Evolutionary conservation across 176 grass and related monocot species (phyloP), one percentile per base, ranked within the genome.

Genomic region (Panicum miliaceum): DNA sequence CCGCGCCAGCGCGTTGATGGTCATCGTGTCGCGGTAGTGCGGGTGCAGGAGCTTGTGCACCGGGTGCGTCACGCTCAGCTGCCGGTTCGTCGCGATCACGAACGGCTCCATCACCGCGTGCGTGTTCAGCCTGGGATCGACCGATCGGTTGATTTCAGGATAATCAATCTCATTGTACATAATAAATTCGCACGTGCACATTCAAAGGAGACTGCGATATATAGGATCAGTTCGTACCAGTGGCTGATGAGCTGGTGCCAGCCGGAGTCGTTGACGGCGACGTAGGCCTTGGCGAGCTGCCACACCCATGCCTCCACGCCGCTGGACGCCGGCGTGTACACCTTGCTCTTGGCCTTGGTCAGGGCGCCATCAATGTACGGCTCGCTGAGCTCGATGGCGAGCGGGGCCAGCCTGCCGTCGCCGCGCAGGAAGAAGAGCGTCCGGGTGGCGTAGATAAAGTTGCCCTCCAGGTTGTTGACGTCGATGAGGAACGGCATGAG

Each of bases 271-370:
- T 93, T 91, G 29, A 98, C 95, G 45, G 79, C 87, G 26, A 79
- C 95, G 64, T 98, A 98, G 51, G 95, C 95, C 83, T 98, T 98
- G 67, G 95, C 95, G 65, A 98, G 81, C 64, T 94, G 86, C 95
- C 95, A 98, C 2, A 98, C 78, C 59, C 89, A 94, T 0, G 27
- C 79, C 56, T 90, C 79, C 0, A 94, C 89, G 32, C 82, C 92
- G 9, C 0, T 25, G 22, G 86, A 73, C 26, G 86, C 81, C 61
- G 92, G 92, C 52, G 86, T 92, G 88, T 91, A 93, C 6, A 98
- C 95, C 22, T 80, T 61, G 85, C 91, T 98, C 57, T 90, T 81
- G n/a, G 79, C 84, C 34, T 40, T 84, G 56, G 80, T 66, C 0
- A 87, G 81, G 50, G 19, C 60, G 0, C 82, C 89, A n/a, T 91